Evolutionary conservation across 176 grass and related monocot genomes (phyloP), one percentile per base, ranked within the genome.

Genomic region (Eragrostis nindensis): DNA sequence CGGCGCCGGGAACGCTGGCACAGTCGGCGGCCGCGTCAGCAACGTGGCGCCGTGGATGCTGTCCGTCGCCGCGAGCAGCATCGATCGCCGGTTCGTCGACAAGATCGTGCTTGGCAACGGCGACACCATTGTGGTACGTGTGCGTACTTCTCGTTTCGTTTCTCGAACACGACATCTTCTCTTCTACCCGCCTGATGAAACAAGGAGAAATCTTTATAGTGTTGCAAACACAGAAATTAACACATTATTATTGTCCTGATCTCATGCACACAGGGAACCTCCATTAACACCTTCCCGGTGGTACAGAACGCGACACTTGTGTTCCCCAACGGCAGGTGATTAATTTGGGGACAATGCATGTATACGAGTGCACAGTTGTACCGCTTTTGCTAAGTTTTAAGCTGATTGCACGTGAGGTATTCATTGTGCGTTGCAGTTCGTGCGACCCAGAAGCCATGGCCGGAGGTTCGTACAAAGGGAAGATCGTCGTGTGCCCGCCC

Each of bases 31-130:
- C 32, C 3, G 0, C 42, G 70, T 89, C 30, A 47, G 26, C 30
- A 89, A 89, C 53, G 63, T 85, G 19, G 77, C 87, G 24, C 87
- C 87, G 1, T 85, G 87, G 87, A 62, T 6, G 1, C 1, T 48
- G 10, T 46, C 17, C 3, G 6, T 10, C 6, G 38, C 38, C 0
- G 81, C 81, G 2, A 0, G 11, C 71, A 24, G 9, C 38, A 43
- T 1, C 7, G 71, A 83, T 16, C 71, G 81, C 18, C 29, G 15
- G 38, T 46, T 83, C 62, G 6, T 83, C 71, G 66, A 25, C 48
- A 16, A 66, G 14, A 3, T 83, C 47, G 36, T 44, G 3, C 81
- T 83, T 4, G 81, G 81, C 9, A 15, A 67, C 24, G 81, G 81
- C 24, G 30, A 3, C 47, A 56, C 38, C 60, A 54, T 54, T 7